Conservation (phyloP, 2,329 filamentous ascomycete species). For the Pseudocercospora vitis region DNA sequence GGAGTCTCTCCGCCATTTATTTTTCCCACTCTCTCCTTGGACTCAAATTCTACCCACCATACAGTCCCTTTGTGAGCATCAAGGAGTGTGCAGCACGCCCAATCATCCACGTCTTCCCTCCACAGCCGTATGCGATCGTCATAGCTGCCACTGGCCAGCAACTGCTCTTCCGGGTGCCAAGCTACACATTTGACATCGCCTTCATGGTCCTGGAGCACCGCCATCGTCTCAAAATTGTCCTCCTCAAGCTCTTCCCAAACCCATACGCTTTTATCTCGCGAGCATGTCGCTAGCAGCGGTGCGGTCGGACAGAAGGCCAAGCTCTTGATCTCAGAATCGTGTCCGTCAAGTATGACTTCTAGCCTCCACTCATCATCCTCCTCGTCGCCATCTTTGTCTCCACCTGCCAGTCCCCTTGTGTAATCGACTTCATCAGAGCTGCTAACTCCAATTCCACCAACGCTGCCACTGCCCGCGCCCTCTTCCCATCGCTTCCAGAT, state of each 20-base stretch:
- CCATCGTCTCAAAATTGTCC: constrained; percentile 95
- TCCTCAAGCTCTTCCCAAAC: constrained; percentile 97
- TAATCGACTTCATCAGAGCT: constrained; percentile 34
- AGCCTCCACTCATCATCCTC: constrained; percentile 88
- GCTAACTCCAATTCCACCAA: constrained; percentile 25
- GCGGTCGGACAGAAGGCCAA: constrained; percentile 73
- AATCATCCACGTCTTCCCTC: constrained; percentile 89
- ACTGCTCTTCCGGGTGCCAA: constrained; percentile 79
- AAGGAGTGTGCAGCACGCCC: constrained; percentile 82
- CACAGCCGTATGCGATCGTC: constrained; percentile 89
- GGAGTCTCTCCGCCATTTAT: constrained; percentile 15
- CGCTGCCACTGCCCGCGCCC: constrained; percentile 28
- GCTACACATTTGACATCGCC: constrained; percentile 92
- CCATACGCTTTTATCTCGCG: constrained; percentile 92
- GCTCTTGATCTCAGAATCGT: constrained; percentile 89
- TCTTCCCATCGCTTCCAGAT: constrained; percentile 67
- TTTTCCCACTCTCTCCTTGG: constrained; percentile 38
- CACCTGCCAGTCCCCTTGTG: constrained; percentile 34
- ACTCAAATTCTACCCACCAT: constrained; percentile 76
- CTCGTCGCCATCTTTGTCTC: constrained; percentile 44
- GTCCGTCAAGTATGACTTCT: constrained; percentile 86
- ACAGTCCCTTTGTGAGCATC: constrained; percentile 82
- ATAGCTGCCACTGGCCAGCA: constrained; percentile 88
- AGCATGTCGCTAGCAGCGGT: constrained; percentile 82
- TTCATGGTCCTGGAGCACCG: constrained; percentile 89